A percentile compares a stretch with the other conserved stretches of the same genome.
Evolutionary conservation across 192 early-diverging fungal species (phyloP).

Genomic region (Chytriomyces sp.): DNA sequence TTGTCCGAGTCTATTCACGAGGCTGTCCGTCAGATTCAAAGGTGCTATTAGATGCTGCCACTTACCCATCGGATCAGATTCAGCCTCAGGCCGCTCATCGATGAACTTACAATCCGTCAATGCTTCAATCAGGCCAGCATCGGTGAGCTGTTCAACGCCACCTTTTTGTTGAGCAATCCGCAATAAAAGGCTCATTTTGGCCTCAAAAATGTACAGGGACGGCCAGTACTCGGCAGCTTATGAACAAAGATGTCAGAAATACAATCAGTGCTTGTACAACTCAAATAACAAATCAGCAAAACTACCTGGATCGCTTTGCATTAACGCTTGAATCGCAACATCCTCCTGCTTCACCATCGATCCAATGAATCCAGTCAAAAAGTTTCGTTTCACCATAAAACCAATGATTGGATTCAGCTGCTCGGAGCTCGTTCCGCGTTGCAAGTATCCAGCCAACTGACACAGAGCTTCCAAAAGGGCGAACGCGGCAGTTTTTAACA

Average conservation of each 20-base stretch:
- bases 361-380: conserved; percentile 53
- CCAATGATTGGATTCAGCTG: conserved; percentile 39
- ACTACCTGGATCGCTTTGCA: conserved; percentile 42
- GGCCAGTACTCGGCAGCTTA: conserved; percentile 39
- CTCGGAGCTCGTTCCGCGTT: conserved; percentile 1
- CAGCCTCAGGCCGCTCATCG: conserved; percentile 66
- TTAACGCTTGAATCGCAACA: conserved; percentile 38
- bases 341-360: conserved; percentile 49
- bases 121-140: conserved; percentile 78
- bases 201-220: conserved; percentile 75
- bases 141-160: conserved; percentile 78
- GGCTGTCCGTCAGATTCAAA: background rate
- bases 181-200: conserved; percentile 81
- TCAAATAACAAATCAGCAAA: conserved; percentile 4
- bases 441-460: conserved; percentile 32
- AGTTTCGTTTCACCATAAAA: conserved; percentile 54
- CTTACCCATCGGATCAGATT: conserved; percentile 45
- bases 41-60: background rate
- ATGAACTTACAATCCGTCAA: conserved; percentile 76
- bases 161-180: conserved; percentile 75
- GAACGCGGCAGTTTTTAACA: conserved; percentile 88
- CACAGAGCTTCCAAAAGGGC: conserved; percentile 74
- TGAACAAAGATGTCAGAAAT: background rate
- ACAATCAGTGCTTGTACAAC: background rate
- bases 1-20: conserved; percentile 16